Evolutionary conservation across 2,329 filamentous ascomycete genomes (phyloP).

Genomic region (Clarireedia homoeocarpa): DNA sequence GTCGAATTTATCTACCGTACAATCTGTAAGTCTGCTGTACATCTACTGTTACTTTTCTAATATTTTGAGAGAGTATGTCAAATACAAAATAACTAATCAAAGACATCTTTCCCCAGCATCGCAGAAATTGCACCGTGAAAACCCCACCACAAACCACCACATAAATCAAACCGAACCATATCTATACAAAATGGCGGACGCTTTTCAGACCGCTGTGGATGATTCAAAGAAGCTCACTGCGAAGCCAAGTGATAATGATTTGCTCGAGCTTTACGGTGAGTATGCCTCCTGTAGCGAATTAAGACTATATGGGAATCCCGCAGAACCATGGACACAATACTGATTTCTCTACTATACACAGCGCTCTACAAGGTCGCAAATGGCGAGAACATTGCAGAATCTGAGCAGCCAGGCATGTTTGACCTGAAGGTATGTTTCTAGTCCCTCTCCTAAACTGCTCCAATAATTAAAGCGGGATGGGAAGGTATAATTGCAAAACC

Average conservation of each 20-base stretch:
- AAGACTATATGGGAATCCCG: background rate
- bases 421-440: slow-evolving; percentile 45
- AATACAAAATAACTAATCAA: too few species aligned
- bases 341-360: slow-evolving; percentile 23
- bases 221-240: slow-evolving; percentile 61
- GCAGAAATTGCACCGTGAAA: background rate
- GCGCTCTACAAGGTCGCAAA: slow-evolving; percentile 51
- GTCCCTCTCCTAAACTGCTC: background rate
- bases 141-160: background rate
- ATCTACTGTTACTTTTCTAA: too few species aligned
- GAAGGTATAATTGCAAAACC: background rate
- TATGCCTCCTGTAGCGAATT: background rate
- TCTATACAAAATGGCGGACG: slow-evolving; percentile 7
- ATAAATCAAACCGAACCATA: background rate
- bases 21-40: background rate
- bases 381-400: slow-evolving; percentile 48
- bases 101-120: background rate
- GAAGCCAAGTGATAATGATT: slow-evolving; percentile 56
- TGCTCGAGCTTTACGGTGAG: slow-evolving; percentile 39
- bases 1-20: background rate
- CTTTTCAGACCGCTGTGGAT: slow-evolving; percentile 47
- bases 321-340: background rate
- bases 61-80: too few species aligned
- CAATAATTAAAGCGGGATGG: background rate
- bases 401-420: slow-evolving; percentile 58